Base-by-base conservation (phyloP, 2,329 filamentous ascomycete species). In the Nigrospora sphaerica region DNA sequence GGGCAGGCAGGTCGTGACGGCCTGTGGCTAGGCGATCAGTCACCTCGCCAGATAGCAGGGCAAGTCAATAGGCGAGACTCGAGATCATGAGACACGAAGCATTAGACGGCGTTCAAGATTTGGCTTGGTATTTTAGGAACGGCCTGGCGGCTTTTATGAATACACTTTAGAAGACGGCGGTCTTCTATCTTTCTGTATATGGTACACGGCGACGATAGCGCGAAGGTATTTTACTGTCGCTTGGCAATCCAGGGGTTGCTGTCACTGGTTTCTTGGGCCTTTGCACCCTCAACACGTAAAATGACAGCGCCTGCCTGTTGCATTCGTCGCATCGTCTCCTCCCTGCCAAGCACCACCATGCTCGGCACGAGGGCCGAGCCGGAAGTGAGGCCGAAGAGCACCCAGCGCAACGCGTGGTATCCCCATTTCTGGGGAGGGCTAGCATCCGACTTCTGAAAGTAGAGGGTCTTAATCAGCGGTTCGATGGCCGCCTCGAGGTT, bases 61-160 rank as follows among this genome's bases (percentile, higher is more conserved):
- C 35, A 37, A n/a, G 35, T 18, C 11, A 13, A n/a, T 9, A 18
- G 6, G 35, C 4, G 10, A 13, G 35, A 13, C 35, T 28, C 7
- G 42, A 38, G 34, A n/a, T 57, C 37, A 58, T 46, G 54, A 60
- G 54, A 54, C 46, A 62, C 46, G 59, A 62, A 58, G 59, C 61
- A 62, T 63, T 54, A 46, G 49, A 50, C 47, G 61, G 61, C 59
- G 61, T 63, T 62, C 42, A 34, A 32, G 46, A 48, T 42, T 35
- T 10, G 46, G 46, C 46, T 36, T 36, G 18, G 39, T 50, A 45
- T 44, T 32, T 37, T 35, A 40, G 19, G 34, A 40, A 32, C n/a
- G 34, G 23, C 23, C 23, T 28, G 23, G 23, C 10, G 23, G 23
- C 23, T 28, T 28, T 28, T 28, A 28, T 36, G 14, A n/a, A 36